Evolutionary conservation across 495 filamentous ascomycete species (phyloP).

Genomic region (Glonium stellatum): DNA sequence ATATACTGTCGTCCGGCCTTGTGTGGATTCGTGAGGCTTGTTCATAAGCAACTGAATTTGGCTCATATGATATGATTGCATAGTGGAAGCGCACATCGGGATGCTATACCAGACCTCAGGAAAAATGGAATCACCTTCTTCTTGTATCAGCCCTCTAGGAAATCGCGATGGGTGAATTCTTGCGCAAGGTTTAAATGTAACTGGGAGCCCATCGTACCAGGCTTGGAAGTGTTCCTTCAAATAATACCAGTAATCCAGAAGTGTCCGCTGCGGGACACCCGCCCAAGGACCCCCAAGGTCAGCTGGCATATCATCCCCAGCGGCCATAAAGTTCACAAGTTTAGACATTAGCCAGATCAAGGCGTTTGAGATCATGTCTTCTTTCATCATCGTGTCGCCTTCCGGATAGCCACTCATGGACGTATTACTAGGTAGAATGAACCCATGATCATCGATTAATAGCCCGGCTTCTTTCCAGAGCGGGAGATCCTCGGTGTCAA

Average conservation of each 20-base stretch:
- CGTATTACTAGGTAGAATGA: slow-evolving; percentile 48
- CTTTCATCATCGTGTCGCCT: slow-evolving; percentile 38
- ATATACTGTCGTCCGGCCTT: slow-evolving; percentile 44
- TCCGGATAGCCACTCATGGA: slow-evolving; percentile 43
- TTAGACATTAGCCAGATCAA: slow-evolving; percentile 58
- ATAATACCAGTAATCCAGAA: slow-evolving; percentile 50
- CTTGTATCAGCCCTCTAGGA: slow-evolving; percentile 19
- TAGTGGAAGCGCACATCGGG: slow-evolving; percentile 56
- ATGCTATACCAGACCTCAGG: slow-evolving; percentile 58
- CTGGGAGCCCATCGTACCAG: slow-evolving; percentile 53
- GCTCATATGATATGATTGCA: slow-evolving; percentile 61
- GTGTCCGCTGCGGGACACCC: slow-evolving; percentile 46
- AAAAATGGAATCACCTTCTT: slow-evolving; percentile 39
- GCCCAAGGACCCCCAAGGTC: slow-evolving; percentile 35
- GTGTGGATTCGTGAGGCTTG: slow-evolving; percentile 53
- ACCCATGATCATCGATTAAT: slow-evolving; percentile 49
- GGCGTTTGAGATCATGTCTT: slow-evolving; percentile 57
- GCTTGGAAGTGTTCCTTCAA: slow-evolving; percentile 45
- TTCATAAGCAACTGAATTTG: slow-evolving; percentile 56
- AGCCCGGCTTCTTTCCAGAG: slow-evolving; percentile 58
- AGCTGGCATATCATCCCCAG: slow-evolving; percentile 43
- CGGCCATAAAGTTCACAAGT: slow-evolving; percentile 55
- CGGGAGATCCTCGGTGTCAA: slow-evolving; percentile 53
- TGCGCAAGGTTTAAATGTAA: slow-evolving; percentile 51
- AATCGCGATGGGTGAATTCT: slow-evolving; percentile 23